Conservation (phyloP, 352 stramenopile species). For the Phytophthora cactorum region DNA sequence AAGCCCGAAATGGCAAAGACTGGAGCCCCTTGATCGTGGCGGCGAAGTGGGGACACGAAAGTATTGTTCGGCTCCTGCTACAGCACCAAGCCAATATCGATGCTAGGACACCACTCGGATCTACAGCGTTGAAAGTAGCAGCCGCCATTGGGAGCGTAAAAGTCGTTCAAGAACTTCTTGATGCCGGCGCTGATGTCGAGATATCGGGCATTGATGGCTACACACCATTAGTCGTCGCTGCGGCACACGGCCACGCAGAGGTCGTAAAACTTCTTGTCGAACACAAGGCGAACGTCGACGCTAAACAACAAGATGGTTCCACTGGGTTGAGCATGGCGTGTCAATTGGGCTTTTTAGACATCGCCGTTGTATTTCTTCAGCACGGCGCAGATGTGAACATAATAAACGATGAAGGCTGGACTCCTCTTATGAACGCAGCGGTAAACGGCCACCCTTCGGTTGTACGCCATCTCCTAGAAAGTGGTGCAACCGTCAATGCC, state of each 20-base stretch:
- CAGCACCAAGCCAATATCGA: neutral
- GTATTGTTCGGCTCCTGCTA: neutral
- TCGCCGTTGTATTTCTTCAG: neutral
- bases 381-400: neutral
- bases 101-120: neutral
- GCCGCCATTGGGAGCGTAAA: no score
- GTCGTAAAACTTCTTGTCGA: neutral
- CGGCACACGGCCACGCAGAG: neutral
- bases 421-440: neutral
- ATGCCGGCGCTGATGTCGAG: no score
- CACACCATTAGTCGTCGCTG: neutral
- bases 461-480: no score
- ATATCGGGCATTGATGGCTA: neutral
- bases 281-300: neutral
- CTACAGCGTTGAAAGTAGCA: no score
- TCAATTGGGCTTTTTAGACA: neutral
- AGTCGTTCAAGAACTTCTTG: no score
- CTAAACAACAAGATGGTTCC: neutral
- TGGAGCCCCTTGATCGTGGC: neutral
- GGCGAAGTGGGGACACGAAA: neutral
- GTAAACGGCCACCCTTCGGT: no score
- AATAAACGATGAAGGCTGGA: neutral
- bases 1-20: neutral
- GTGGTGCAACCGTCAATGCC: no score
- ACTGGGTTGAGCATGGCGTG: neutral